phyloP scores from a whole-genome alignment of 306 rosid genomes.

The Cicer pinnatifidum region DNA sequence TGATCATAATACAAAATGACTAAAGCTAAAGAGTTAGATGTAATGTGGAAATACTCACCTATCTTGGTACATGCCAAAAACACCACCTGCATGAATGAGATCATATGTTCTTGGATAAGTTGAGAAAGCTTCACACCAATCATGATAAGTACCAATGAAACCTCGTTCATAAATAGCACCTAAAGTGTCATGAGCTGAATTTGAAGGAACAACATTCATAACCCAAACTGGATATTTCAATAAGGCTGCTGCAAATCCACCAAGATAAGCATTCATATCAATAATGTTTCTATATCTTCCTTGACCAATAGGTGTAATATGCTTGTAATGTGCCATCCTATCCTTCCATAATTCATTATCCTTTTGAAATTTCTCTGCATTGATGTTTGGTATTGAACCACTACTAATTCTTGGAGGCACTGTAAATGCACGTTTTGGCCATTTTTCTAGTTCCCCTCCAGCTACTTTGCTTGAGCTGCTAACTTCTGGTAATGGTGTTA shows the following conservation, averaged over 20 bases:
- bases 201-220: conserved; percentile 83
- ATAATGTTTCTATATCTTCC: conserved; percentile 77
- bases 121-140: conserved; percentile 96
- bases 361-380: conserved; percentile 56
- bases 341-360: conserved; percentile 79
- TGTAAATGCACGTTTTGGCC: conserved; percentile 87
- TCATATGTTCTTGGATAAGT: conserved; percentile 95
- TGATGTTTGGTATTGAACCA: conserved; percentile 67
- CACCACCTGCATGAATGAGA: conserved; percentile 80
- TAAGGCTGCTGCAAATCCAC: conserved; percentile 83
- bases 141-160: conserved; percentile 84
- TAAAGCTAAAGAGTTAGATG: conserved; percentile 8
- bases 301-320: conserved; percentile 57
- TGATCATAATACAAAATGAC: not conserved
- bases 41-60: conserved; percentile 59
- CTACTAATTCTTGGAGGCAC: conserved; percentile 78
- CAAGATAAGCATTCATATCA: conserved; percentile 93
- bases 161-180: conserved; percentile 91
- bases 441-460: conserved; percentile 81
- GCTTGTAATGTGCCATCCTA: conserved; percentile 69
- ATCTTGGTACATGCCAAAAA: conserved; percentile 86
- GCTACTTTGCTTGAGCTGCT: conserved; percentile 58
- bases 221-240: conserved; percentile 81
- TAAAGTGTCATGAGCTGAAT: conserved; percentile 70
- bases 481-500: conserved; percentile 81